phyloP scores from a whole-genome alignment of 768 basidiomycete genomes.

The Russula earlei region DNA sequence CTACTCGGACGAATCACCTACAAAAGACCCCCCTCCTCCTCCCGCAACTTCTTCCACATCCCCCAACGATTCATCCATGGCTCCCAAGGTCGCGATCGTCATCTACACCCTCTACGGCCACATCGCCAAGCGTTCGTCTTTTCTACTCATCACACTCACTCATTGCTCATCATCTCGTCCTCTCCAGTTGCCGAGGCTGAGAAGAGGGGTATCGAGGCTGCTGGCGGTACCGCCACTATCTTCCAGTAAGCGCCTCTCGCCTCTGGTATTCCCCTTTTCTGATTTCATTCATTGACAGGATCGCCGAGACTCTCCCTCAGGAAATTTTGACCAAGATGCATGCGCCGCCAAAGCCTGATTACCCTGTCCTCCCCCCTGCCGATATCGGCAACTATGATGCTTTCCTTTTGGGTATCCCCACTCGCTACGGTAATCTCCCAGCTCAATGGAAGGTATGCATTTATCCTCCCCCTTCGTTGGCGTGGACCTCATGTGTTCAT shows the following conservation, averaged over 20 bases:
- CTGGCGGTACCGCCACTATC: slow-evolving; percentile 38
- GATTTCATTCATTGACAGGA: slow-evolving; percentile 30
- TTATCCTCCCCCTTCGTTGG: not conserved
- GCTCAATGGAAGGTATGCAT: slow-evolving; percentile 63
- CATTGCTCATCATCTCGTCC: slow-evolving; percentile 5
- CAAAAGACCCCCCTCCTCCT: slow-evolving; percentile 16
- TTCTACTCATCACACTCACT: not conserved
- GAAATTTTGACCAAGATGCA: slow-evolving; percentile 62
- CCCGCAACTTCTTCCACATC: not conserved
- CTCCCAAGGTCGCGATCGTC: slow-evolving; percentile 56
- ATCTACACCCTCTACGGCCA: slow-evolving; percentile 73
- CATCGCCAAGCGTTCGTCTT: slow-evolving; percentile 48
- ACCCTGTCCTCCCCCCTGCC: slow-evolving; percentile 53
- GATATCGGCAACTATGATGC: slow-evolving; percentile 56
- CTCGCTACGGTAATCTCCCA: slow-evolving; percentile 74
- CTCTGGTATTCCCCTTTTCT: not conserved
- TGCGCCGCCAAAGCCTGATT: slow-evolving; percentile 60
- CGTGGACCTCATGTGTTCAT: not conserved
- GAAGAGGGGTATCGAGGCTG: slow-evolving; percentile 33
- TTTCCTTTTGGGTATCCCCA: slow-evolving; percentile 67
- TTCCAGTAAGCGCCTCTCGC: slow-evolving; percentile 33
- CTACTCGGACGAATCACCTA: slow-evolving; percentile 25
- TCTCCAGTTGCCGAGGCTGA: slow-evolving; percentile 51
- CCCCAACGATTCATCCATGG: slow-evolving; percentile 5
- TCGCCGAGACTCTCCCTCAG: slow-evolving; percentile 67